Base-by-base conservation (phyloP, 2,329 filamentous ascomycete species). In the Cadophora malorum region DNA sequence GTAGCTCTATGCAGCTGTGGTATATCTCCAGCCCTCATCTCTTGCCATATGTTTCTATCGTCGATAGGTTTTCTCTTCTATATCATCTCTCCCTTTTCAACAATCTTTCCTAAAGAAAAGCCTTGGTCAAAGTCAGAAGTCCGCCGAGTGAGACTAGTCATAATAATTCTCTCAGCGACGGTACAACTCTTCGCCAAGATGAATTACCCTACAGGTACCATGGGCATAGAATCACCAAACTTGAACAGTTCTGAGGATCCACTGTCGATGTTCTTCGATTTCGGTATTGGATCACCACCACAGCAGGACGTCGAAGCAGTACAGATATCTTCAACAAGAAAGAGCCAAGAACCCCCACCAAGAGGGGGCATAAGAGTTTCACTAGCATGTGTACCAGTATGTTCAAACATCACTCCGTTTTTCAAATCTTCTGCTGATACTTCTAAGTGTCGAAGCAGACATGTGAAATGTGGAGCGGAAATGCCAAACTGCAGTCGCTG, bases 401-500 rank as follows among this genome's bases (percentile, higher is more conserved):
- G 67, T 69, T 25, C 21, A 33, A 31, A n/a, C 7, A 6, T 10
- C 19, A 86, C 83, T 66, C 80, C 79, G 28, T 77, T 78, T 67
- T 85, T 82, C 74, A 85, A 87, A 61, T 0, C 12, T n/a, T 35
- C 3, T 56, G 65, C 72, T 73, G 49, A 70, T 49, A 67, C 52
- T 64, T 56, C 19, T 58, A 21, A 75, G 74, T 77, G 75, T 65
- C 80, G 78, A 62, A 78, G 74, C 66, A 79, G 78, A 35, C 81
- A 81, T 75, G 76, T 83, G 38, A 83, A 82, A 76, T 85, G 82
- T 70, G 83, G 83, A 69, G 82, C 80, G 47, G 79, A 76, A 55
- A 78, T 77, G 66, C 83, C 83, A 33, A 73, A 73, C 21, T 84
- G 82, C 67, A 76, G 73, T 63, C 80, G 82, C 28, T 84, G 83